phyloP scores from a whole-genome alignment of 2,329 filamentous ascomycete species.

The Cercospora sp. region DNA sequence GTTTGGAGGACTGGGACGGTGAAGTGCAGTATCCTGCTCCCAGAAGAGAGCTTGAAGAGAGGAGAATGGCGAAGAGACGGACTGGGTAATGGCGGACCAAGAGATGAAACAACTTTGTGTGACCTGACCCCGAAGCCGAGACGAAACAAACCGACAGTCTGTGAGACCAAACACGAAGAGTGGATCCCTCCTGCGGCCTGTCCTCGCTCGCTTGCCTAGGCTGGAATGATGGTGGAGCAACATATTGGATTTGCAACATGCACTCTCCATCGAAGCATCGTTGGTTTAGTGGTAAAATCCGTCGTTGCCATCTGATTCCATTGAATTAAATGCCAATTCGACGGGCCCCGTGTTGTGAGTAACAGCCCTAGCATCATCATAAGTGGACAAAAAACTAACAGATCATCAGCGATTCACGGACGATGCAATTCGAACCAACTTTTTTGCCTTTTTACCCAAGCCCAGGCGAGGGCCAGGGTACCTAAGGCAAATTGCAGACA shows the following conservation, averaged over 20 bases:
- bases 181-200: not conserved
- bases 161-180: not conserved
- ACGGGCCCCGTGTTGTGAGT: not conserved
- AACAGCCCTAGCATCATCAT: not conserved
- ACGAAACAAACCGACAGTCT: not conserved
- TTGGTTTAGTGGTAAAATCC: not conserved
- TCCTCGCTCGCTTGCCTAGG: not conserved
- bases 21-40: constrained; percentile 66
- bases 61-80: not conserved
- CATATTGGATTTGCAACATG: not conserved
- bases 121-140: not conserved
- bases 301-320: not conserved
- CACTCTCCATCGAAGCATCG: not conserved
- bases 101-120: not conserved
- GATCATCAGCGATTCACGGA: not conserved
- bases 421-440: not conserved
- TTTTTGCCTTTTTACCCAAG: not conserved
- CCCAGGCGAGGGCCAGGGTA: not conserved
- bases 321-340: too few relatives aligned
- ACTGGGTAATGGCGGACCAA: not conserved
- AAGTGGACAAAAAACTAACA: not conserved
- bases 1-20: constrained; percentile 75
- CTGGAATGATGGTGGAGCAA: not conserved
- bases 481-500: not conserved
- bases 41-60: not conserved